Percentiles rank a stretch among this genome's conserved stretches.
Evolutionary conservation across 768 basidiomycete species (phyloP).

Genomic region (Postia placenta): DNA sequence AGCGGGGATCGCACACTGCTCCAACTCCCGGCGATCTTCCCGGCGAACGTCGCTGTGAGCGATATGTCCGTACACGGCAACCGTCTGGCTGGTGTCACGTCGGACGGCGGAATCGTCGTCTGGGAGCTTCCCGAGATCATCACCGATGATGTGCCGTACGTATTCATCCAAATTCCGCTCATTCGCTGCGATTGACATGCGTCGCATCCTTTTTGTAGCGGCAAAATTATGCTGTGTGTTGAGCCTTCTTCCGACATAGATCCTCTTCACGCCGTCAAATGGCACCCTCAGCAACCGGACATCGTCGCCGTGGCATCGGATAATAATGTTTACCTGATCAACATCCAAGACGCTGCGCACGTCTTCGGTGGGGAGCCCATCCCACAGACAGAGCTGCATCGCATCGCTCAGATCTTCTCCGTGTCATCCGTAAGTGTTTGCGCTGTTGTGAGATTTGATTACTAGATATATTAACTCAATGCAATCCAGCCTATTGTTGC

Average conservation of each 20-base stretch:
- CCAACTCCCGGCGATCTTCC: conserved; percentile 63
- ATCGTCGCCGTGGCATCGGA: conserved; percentile 81
- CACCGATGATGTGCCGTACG: conserved; percentile 83
- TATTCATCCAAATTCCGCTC: conserved; percentile 13
- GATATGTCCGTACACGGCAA: conserved; percentile 87
- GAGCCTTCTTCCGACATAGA: conserved; percentile 53
- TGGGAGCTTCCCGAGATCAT: conserved; percentile 83
- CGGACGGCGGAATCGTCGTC: conserved; percentile 84
- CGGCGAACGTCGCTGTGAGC: conserved; percentile 54
- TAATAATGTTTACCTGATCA: conserved; percentile 68
- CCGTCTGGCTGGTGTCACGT: conserved; percentile 79
- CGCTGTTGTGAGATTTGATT: background rate
- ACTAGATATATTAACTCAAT: background rate
- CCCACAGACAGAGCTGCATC: conserved; percentile 61
- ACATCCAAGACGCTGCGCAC: conserved; percentile 57
- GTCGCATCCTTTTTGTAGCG: conserved; percentile 34
- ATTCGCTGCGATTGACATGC: background rate
- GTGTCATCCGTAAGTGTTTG: conserved; percentile 56
- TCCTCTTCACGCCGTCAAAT: conserved; percentile 76
- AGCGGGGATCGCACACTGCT: conserved; percentile 84
- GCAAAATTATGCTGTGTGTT: conserved; percentile 62
- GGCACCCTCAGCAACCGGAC: conserved; percentile 81
- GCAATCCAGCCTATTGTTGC: conserved; percentile 64
- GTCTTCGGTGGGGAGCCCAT: conserved; percentile 60
- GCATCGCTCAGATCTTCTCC: conserved; percentile 61